Evolutionary conservation across 805 yeast genomes (phyloP).

Genomic region (Kuraishia ogatae): DNA sequence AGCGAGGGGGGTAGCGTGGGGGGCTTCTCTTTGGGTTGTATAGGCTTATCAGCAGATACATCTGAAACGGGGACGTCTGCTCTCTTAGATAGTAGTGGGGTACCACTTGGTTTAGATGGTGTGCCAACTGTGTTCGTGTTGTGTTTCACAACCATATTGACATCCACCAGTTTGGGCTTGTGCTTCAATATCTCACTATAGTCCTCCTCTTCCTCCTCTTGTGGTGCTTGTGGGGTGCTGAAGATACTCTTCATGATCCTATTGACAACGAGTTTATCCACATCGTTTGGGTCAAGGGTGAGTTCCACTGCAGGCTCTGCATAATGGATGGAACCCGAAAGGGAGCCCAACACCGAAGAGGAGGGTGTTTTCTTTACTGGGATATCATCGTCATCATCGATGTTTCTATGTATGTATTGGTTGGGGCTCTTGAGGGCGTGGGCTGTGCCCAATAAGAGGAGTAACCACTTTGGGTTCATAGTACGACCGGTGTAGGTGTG

Average conservation of each 20-base stretch:
- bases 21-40: background rate
- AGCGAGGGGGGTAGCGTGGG: constrained; percentile 40
- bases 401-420: background rate
- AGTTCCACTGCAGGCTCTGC: background rate
- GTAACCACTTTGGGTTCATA: background rate
- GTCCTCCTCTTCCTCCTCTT: background rate
- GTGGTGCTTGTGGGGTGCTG: background rate
- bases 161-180: background rate
- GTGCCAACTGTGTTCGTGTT: background rate
- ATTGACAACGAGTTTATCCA: background rate
- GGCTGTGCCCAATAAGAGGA: background rate
- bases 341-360: background rate
- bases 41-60: constrained; percentile 2
- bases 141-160: background rate
- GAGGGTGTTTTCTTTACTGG: background rate
- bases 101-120: background rate
- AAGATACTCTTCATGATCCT: background rate
- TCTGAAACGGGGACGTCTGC: constrained; percentile 2
- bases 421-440: background rate
- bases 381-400: background rate
- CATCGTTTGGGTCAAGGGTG: background rate
- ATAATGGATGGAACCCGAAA: background rate
- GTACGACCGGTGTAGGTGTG: too few species aligned
- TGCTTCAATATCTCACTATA: background rate
- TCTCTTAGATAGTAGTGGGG: background rate